Evolutionary conservation across 1,139 yeast genomes (phyloP).

Genomic region (Petasospora fabianii): DNA sequence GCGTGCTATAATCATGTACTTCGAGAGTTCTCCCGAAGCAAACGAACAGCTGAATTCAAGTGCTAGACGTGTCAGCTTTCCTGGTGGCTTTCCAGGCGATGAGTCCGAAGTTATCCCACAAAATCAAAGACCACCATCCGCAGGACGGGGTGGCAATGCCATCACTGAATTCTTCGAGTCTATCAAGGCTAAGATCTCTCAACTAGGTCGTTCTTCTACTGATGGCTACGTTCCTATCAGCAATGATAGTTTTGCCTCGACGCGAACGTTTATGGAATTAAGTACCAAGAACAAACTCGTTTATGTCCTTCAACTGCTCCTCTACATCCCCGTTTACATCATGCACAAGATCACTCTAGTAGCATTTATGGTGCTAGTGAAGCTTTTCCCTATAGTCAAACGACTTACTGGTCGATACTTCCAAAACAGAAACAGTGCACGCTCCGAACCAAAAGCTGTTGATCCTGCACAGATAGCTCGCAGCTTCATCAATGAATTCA

Average conservation of each 20-base stretch:
- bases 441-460: slow-evolving; percentile 32
- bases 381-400: slow-evolving; percentile 21
- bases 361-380: slow-evolving; percentile 15
- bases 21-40: slow-evolving; percentile 22
- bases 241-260: slow-evolving; percentile 1
- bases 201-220: slow-evolving; percentile 2
- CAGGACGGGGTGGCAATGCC: slow-evolving; percentile 1
- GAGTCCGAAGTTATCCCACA: slow-evolving; percentile 2
- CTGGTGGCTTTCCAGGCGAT: slow-evolving; percentile 23
- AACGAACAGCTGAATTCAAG: slow-evolving; percentile 20
- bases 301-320: slow-evolving; percentile 17
- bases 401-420: slow-evolving; percentile 21
- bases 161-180: slow-evolving; percentile 8
- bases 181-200: slow-evolving; percentile 6
- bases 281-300: slow-evolving; percentile 18
- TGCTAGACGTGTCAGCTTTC: slow-evolving; percentile 16
- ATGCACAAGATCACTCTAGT: slow-evolving; percentile 17
- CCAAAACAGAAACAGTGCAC: slow-evolving; percentile 23
- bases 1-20: slow-evolving; percentile 25
- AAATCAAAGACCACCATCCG: not conserved
- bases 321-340: slow-evolving; percentile 21
- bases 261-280: slow-evolving; percentile 15
- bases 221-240: slow-evolving; percentile 17
- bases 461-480: slow-evolving; percentile 40
- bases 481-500: slow-evolving; percentile 36